Evolutionary conservation across 1,139 yeast genomes (phyloP), one percentile per base, ranked within the genome.

Genomic region (Saccharomycopsis phalli): DNA sequence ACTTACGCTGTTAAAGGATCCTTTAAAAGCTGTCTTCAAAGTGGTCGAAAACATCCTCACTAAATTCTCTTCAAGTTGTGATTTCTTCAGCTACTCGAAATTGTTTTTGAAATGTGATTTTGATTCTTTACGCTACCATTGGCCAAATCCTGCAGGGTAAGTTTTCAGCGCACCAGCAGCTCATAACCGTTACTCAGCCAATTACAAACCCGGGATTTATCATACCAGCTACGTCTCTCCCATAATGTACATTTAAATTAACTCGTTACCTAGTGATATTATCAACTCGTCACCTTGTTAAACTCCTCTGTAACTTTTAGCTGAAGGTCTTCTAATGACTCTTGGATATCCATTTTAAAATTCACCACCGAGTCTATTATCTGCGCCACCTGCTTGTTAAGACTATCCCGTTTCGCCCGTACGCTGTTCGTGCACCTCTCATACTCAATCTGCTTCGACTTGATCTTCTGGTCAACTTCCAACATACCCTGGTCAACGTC

Each of bases 331-430:
- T 74, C 76, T 34, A 79, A 60, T 31, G 73, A 66, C 25, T 69
- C 67, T 54, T 81, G 88, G 36, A 81, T 68, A 43, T 70, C 72
- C 43, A 76, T 60, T 60, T 82, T 83, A 60, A 82, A 79, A 37
- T 66, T 70, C 41, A 81, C 72, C 30, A 77, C 71, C 41, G 61
- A 65, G 44, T 76, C 76, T 42, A 82, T 71, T 52, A 78, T 67
- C 45, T 67, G 66, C 47, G 70, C 72, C 28, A 79, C 69, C 46
- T 72, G 71, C 37, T 69, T 69, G 47, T 69, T 71, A 51, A 81
- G 60, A 11, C 59, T 61, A 40, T 66, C 67, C 33, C 77, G 66
- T 38, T 72, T 66, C 33, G 65, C 64, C 40, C 66, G 62, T 19
- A 78, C 61, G 13, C 68, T 65, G 44, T 66, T 69, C 40, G 65